These are phyloP conservation scores for Coemansia javaensis DNA, from an alignment of 192 early-diverging fungal species.

Conservation along the genomic window DNA sequence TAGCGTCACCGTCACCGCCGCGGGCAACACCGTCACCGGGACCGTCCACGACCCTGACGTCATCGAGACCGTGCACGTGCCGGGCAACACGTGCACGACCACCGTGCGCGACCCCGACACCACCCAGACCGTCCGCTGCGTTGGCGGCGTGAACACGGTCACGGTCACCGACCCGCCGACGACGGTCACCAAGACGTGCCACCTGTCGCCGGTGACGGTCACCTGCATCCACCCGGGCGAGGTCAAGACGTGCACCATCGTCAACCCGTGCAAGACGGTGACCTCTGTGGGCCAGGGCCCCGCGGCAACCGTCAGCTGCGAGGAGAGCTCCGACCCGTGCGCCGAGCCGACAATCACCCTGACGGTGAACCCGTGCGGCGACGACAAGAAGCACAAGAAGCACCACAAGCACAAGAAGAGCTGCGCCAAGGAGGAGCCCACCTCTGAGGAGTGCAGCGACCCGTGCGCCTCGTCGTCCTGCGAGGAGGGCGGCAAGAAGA, in stretches of 20 bases:
- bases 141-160: constrained; percentile 17
- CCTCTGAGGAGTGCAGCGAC: constrained; percentile 13
- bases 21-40: constrained; percentile 24
- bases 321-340: neutral
- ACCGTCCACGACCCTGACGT: constrained; percentile 29
- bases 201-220: constrained; percentile 41
- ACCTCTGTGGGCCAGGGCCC: constrained; percentile 28
- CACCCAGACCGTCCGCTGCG: constrained; percentile 29
- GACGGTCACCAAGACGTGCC: constrained; percentile 40
- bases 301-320: constrained; percentile 17
- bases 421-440: constrained; percentile 5
- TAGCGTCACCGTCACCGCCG: constrained; percentile 24
- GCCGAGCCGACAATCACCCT: constrained; percentile 44
- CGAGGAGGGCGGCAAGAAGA: constrained; percentile 5
- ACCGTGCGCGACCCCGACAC: constrained; percentile 26
- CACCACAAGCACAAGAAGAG: constrained; percentile 17
- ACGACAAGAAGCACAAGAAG: constrained; percentile 28
- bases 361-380: constrained; percentile 44
- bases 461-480: neutral
- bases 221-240: constrained; percentile 42
- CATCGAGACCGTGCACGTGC: constrained; percentile 16
- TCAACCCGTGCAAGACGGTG: constrained; percentile 34
- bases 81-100: constrained; percentile 22
- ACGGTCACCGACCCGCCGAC: constrained; percentile 24
- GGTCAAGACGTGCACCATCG: constrained; percentile 40